Percentiles rank a stretch among this genome's conserved stretches.
Conservation (phyloP, 805 yeast species). For the Nakazawaea ernobii region DNA sequence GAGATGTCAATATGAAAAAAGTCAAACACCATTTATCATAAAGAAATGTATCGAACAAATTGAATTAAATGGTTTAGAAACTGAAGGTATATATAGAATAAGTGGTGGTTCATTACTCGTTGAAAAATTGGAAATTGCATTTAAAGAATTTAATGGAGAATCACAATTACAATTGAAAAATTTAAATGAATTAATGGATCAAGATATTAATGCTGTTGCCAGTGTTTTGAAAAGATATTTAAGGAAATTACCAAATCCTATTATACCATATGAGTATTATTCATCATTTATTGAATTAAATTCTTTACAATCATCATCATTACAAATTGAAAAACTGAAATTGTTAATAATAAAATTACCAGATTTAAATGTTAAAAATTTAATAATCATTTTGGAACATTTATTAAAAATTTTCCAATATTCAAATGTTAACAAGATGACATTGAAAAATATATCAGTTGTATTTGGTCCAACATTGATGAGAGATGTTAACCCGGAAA, state of each 20-base stretch:
- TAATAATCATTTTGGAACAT: conserved; percentile 58
- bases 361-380: conserved; percentile 53
- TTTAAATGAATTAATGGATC: conserved; percentile 32
- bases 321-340: conserved; percentile 34
- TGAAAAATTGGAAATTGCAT: conserved; percentile 32
- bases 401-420: conserved; percentile 51
- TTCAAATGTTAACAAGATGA: conserved; percentile 70
- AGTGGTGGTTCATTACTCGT: conserved; percentile 77
- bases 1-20: conserved; percentile 57
- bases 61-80: conserved; percentile 66
- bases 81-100: conserved; percentile 87
- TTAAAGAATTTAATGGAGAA: conserved; percentile 19
- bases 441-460: conserved; percentile 71
- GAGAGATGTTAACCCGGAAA: conserved; percentile 70
- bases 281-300: conserved; percentile 58
- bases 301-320: conserved; percentile 18
- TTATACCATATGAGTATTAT: conserved; percentile 67
- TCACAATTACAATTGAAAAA: conserved; percentile 22
- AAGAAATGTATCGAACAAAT: conserved; percentile 70
- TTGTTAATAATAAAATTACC: conserved; percentile 54
- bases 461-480: conserved; percentile 94
- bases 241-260: conserved; percentile 78
- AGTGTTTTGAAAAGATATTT: conserved; percentile 83
- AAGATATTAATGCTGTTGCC: conserved; percentile 84
- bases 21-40: conserved; percentile 64